Base-by-base conservation (phyloP, 208 protist genomes). In the Crithidia sp. region DNA sequence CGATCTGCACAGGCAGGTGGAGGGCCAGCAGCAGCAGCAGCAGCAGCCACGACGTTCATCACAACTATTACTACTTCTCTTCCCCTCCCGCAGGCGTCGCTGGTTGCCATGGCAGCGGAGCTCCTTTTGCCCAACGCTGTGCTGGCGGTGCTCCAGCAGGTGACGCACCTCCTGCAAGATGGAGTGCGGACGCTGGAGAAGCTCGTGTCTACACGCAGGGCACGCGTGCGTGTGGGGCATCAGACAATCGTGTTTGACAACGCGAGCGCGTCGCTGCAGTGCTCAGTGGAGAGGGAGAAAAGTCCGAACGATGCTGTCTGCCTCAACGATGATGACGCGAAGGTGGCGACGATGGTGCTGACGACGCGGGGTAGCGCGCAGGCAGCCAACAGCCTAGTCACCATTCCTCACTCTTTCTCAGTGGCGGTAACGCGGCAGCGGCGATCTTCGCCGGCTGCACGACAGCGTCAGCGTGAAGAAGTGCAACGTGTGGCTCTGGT, bases 51-150 rank as follows among this genome's bases (percentile, higher is more conserved):
- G 47, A 50, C 70, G 14, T 63, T 41, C 47, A 59, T 17, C 45
- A 60, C 55, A 19, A 63, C 16, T 5, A 66, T 49, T 39, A 58
- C 17, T 5, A 60, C 55, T 16, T 40, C 50, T 40, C 45, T 52
- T 12, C 58, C 19, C 7, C 7, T 66, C 13, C 43, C 54, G 50
- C 64, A 58, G 28, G 57, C 67, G 40, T 61, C 72, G 4, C 65
- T 79, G 19, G 19, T 53, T 7, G 39, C 67, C 12, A 66, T 79
- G 7, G 61, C 65, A 37, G 74, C 61, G 8, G 74, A 79, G 53
- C 53, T 79, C 59, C 39, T 79, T 13, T 36, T 79, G 41, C 74
- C 74, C 4, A 73, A 79, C 19, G 47, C 54, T n/a, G 61, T 79
- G 12, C 47, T 79, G 12, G 58, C 53, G 37, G 16, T 74, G 7